Base-by-base conservation (phyloP, 2,329 filamentous ascomycete species). In the Ceratocystis cubensis region DNA sequence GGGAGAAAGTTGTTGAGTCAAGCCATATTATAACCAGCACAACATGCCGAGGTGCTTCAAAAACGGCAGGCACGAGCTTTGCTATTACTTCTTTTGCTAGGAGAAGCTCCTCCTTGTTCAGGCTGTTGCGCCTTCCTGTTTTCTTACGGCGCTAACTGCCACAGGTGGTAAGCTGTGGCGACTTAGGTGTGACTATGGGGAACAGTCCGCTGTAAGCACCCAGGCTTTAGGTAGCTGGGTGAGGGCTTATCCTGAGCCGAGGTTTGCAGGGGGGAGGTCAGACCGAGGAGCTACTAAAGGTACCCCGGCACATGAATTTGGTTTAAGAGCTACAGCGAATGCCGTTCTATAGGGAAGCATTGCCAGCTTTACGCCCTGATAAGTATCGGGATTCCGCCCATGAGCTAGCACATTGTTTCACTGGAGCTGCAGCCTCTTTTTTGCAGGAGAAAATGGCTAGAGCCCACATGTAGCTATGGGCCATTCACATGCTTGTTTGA, bases 241-340 rank as follows among this genome's bases (percentile, higher is more conserved):
- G 25, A 46, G 61, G 37, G 33, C 13, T 63, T 30, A 48, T 45
- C 28, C 50, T 63, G 61, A 63, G 61, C 61, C 61, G 61, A 63
- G 61, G 61, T 25, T 63, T 50, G 17, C 25, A 46, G 30, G 61
- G 61, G 61, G 41, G 61, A 30, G 10, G 8, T 33, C 25, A 63
- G 61, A 28, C 61, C 61, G 61, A 63, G 61, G 61, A 50, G 61
- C 28, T 48, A n/a, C 22, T 30, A 20, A 20, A 63, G 41, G 61
- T 22, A 63, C 17, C 41, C 17, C 44, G 37, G 37, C 61, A 46
- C 20, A 63, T 46, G 28, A 63, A 48, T 50, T 37, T 63, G 22
- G 61, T 44, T 63, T n/a, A 6, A 63, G 22, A 63, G 45, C 33
- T 63, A 63, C 61, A 63, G 37, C 10, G 37, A 41, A 41, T 41